Evolutionary conservation across 306 rosid genomes (phyloP).

Genomic region (Acacia crassicarpa): DNA sequence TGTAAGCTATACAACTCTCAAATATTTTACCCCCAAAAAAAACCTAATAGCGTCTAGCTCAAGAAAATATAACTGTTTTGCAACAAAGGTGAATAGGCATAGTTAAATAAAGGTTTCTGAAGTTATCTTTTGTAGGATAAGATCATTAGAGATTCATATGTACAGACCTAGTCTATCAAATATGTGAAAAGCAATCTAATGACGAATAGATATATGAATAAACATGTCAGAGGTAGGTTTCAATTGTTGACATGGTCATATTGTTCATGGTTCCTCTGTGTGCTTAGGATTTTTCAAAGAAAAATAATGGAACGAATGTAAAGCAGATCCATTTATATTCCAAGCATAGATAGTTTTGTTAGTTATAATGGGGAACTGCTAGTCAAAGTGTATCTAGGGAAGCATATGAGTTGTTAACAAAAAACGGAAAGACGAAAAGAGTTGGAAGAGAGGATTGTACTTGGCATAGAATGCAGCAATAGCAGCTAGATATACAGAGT

Average conservation of each 20-base stretch:
- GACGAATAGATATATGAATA: not conserved
- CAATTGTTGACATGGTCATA: not conserved
- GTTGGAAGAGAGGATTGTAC: constrained; percentile 39
- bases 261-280: not conserved
- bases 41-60: constrained; percentile 6
- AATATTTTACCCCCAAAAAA: not conserved
- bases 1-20: not conserved
- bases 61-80: not conserved
- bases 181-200: not conserved
- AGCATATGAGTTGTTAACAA: not conserved
- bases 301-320: not conserved
- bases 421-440: not conserved
- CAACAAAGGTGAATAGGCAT: constrained; percentile 20
- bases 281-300: not conserved
- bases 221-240: not conserved
- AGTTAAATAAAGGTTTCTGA: constrained; percentile 30
- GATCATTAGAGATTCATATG: not conserved
- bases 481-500: constrained; percentile 84
- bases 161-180: not conserved
- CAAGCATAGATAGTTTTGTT: not conserved
- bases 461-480: constrained; percentile 97
- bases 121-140: constrained; percentile 29
- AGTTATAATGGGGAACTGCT: constrained; percentile 4
- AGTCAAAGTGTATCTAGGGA: not conserved
- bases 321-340: not conserved